Evolutionary conservation across 176 grass and related monocot genomes (phyloP).

Genomic region (Hordeum vulgare): MorexV3_pseudomolecules_assembly NC_058521.1:418793264-418793763

Average conservation of each 20-base stretch:
- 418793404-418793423: slow-evolving; percentile 36
- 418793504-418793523: neutral
- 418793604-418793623: slow-evolving; percentile 1
- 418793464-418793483: slow-evolving; percentile 9
- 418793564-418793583: slow-evolving; percentile 51
- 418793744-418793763: neutral
- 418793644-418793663: neutral
- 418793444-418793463: slow-evolving; percentile 26
- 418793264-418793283: neutral
- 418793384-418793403: slow-evolving; percentile 31
- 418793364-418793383: slow-evolving; percentile 51
- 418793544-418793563: slow-evolving; percentile 61
- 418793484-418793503: slow-evolving; percentile 17
- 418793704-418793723: neutral
- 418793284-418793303: slow-evolving; percentile 47
- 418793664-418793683: neutral
- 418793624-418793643: slow-evolving; percentile 14
- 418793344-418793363: slow-evolving; percentile 21
- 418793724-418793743: neutral
- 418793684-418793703: neutral
- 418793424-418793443: slow-evolving; percentile 41
- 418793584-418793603: slow-evolving; percentile 11
- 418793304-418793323: slow-evolving; percentile 43
- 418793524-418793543: slow-evolving; percentile 24
- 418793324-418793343: slow-evolving; percentile 27